Conservation (phyloP, 164 flowering plant species). For the Sextonia rubra region DNA sequence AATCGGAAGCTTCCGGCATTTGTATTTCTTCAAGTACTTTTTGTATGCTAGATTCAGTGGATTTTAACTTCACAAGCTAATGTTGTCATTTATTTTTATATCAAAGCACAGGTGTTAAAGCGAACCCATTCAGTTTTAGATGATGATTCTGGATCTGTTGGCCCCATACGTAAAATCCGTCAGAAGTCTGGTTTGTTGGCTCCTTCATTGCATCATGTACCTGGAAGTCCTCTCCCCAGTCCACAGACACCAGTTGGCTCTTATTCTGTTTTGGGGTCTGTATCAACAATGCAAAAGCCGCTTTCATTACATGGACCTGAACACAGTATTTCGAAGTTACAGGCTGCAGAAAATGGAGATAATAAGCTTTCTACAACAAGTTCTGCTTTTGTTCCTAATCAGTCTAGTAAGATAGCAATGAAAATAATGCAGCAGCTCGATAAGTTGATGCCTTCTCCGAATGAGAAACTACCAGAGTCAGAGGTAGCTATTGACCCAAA, state of each 20-base stretch:
- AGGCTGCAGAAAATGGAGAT: constrained; percentile 26
- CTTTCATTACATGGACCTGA: constrained; percentile 13
- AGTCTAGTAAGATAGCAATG: constrained; percentile 68
- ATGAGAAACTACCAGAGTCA: constrained; percentile 46
- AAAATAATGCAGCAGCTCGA: constrained; percentile 81
- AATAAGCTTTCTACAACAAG: constrained; percentile 23
- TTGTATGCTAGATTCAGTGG: background rate
- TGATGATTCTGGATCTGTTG: constrained; percentile 66
- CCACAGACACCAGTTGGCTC: constrained; percentile 12
- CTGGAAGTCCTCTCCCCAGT: constrained; percentile 17
- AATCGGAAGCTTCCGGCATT: background rate
- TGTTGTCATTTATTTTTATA: background rate
- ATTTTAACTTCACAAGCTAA: background rate
- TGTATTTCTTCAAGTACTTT: background rate
- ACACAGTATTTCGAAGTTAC: constrained; percentile 15
- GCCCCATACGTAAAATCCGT: constrained; percentile 82
- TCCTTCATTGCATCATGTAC: constrained; percentile 27
- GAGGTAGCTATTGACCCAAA: constrained; percentile 35
- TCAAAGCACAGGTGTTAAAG: constrained; percentile 46
- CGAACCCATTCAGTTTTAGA: constrained; percentile 73
- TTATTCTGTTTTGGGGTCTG: constrained; percentile 19
- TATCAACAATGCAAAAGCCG: constrained; percentile 17
- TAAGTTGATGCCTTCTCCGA: constrained; percentile 48
- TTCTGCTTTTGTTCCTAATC: constrained; percentile 44
- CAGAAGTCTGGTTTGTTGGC: constrained; percentile 60